Conservation (phyloP, 345 rosid species). For the Capsella bursapastoris region DNA sequence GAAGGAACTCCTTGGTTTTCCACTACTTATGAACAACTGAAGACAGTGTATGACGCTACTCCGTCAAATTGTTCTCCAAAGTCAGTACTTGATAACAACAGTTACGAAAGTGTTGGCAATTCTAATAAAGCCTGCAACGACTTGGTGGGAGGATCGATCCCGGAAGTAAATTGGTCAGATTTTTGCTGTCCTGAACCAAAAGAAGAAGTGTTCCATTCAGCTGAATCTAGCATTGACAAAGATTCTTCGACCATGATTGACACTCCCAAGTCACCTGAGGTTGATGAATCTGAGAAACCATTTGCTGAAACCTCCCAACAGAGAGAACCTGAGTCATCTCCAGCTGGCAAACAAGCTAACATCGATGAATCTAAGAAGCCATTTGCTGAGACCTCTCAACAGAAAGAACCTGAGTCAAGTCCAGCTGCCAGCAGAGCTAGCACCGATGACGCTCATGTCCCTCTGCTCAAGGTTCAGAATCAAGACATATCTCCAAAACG, state of each 20-base stretch:
- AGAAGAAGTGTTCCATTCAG: slow-evolving; percentile 29
- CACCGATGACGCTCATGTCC: not conserved
- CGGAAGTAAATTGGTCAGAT: slow-evolving; percentile 26
- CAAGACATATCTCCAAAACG: slow-evolving; percentile 38
- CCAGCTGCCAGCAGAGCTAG: slow-evolving; percentile 27
- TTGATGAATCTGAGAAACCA: slow-evolving; percentile 37
- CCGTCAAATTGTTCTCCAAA: slow-evolving; percentile 62
- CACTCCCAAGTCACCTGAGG: slow-evolving; percentile 36
- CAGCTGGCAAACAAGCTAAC: slow-evolving; percentile 26
- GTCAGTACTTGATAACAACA: slow-evolving; percentile 57
- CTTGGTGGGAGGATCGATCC: slow-evolving; percentile 13
- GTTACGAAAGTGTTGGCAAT: slow-evolving; percentile 17
- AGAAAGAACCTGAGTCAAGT: slow-evolving; percentile 17
- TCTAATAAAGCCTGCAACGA: slow-evolving; percentile 36
- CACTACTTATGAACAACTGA: slow-evolving; percentile 54
- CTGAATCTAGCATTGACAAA: slow-evolving; percentile 14
- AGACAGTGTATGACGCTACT: slow-evolving; percentile 32
- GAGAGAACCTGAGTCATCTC: slow-evolving; percentile 17
- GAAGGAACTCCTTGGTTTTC: slow-evolving; percentile 84
- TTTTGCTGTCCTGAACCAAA: slow-evolving; percentile 32
- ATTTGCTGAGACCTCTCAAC: slow-evolving; percentile 19
- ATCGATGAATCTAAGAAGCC: slow-evolving; percentile 23
- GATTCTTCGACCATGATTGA: slow-evolving; percentile 33
- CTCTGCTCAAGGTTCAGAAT: slow-evolving; percentile 19
- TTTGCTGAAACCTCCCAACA: slow-evolving; percentile 20